These are phyloP conservation scores for Sphaerobolus stellatus DNA, from an alignment of 1,284 basidiomycete genomes.

Conservation along the genomic window DNA sequence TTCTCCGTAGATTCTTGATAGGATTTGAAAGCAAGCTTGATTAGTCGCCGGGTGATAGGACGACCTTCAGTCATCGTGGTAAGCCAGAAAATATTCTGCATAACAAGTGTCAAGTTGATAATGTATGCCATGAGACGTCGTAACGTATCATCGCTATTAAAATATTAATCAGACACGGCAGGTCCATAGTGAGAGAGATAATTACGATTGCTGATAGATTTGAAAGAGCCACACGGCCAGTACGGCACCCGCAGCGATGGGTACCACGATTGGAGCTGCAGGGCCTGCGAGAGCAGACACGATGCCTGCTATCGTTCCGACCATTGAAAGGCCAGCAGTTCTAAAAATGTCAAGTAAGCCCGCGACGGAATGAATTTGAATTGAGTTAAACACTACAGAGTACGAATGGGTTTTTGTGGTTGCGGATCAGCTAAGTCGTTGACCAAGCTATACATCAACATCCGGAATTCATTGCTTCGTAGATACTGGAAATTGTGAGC, in stretches of 20 bases:
- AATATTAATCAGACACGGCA: neutral
- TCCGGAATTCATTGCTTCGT: slow-evolving; percentile 21
- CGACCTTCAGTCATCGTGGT: neutral
- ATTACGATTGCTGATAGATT: slow-evolving; percentile 22
- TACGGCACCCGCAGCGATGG: slow-evolving; percentile 23
- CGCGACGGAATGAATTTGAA: neutral
- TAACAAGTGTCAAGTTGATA: slow-evolving; percentile 23
- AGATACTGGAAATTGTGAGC: slow-evolving; percentile 18
- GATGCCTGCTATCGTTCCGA: slow-evolving; percentile 4
- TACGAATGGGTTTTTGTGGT: slow-evolving; percentile 1
- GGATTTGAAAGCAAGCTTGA: neutral
- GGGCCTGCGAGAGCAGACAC: slow-evolving; percentile 4
- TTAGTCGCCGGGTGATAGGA: neutral
- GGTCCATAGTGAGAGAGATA: neutral
- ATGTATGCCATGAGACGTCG: slow-evolving; percentile 24
- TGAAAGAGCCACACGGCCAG: slow-evolving; percentile 25
- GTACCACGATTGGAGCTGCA: slow-evolving; percentile 25
- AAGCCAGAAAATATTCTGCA: slow-evolving; percentile 22
- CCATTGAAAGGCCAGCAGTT: neutral
- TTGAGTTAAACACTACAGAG: neutral
- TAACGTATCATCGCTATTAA: slow-evolving; percentile 11
- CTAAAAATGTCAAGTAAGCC: neutral
- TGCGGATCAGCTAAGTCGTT: slow-evolving; percentile 12
- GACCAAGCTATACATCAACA: slow-evolving; percentile 20
- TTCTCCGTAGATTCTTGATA: neutral